Evolutionary conservation across 1,284 basidiomycete genomes (phyloP), one percentile per base, ranked within the genome.

Genomic region (Salmacisia buchloeana): DNA sequence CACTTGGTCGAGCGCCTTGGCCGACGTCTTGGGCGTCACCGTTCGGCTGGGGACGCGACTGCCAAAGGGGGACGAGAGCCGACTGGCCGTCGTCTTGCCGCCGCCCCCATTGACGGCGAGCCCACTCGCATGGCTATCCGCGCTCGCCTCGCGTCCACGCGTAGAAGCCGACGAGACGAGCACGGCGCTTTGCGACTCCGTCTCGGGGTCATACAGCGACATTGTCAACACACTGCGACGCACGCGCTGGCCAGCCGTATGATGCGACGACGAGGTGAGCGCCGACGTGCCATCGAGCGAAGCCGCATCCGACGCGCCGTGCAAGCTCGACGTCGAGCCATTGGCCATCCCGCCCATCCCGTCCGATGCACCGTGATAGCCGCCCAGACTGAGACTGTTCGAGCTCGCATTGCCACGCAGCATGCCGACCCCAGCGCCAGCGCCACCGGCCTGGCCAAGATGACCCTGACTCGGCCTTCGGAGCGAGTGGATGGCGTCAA

Each of bases 21-120:
- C 23, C 23, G 23, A 27, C 25, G 46, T 52, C 46, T 52, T 52
- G 18, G 46, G 46, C 9, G 46, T 52, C 7, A 52, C 46, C 12
- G 46, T 10, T 52, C 46, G 46, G 29, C 46, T 52, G 5, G 46
- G 46, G 2, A 9, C 46, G 9, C 46, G 46, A 27, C 46, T 52
- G 46, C 46, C 46, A 25, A 52, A 52, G 46, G 46, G 46, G 18
- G 46, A 52, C 5, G 46, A 52, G 9, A 52, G 46, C 46, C 46
- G 46, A 29, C 46, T 27, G 46, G 23, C 46, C 9, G 10, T 45
- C 6, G 23, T 25, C 46, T 52, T 31, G 9, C 25, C 18, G 23
- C 46, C 21, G 46, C 43, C 43, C 10, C 10, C 43, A 7, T 21
- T 9, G 10, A 7, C n/a, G 10, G 46, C 46, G 23, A n/a, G n/a